Conservation (phyloP, 2,329 filamentous ascomycete genomes). For the Pseudogymnoascus verrucosus region DNA sequence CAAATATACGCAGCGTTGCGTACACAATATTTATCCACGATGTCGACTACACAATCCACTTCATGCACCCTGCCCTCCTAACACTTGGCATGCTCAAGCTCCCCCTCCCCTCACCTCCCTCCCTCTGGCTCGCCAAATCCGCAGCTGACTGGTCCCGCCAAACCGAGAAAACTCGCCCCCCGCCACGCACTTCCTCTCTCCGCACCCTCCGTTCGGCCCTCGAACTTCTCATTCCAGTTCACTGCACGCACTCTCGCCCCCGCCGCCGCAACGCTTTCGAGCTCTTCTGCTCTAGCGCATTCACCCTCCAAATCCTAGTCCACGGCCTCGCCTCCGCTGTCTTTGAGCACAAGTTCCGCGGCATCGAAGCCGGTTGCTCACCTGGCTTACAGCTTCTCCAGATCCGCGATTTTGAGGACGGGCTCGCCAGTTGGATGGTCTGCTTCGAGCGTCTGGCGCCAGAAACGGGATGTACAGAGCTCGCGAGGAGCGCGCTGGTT, state of each 20-base stretch:
- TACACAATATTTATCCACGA: slow-evolving; percentile 20
- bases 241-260: slow-evolving; percentile 12
- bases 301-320: slow-evolving; percentile 19
- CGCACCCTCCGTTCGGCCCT: slow-evolving; percentile 17
- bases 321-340: slow-evolving; percentile 20
- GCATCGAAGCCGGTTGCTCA: slow-evolving; percentile 14
- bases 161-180: slow-evolving; percentile 5
- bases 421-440: slow-evolving; percentile 15
- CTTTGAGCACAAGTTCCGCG: slow-evolving; percentile 19
- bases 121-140: slow-evolving; percentile 19
- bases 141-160: slow-evolving; percentile 18
- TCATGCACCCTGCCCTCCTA: slow-evolving; percentile 18
- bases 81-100: slow-evolving; percentile 21
- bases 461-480: slow-evolving; percentile 13
- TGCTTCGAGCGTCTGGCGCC: slow-evolving; percentile 16
- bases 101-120: slow-evolving; percentile 17
- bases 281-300: slow-evolving; percentile 16
- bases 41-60: slow-evolving; percentile 20
- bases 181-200: neutral
- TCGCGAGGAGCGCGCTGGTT: slow-evolving; percentile 16
- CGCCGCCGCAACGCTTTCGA: slow-evolving; percentile 15
- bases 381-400: slow-evolving; percentile 12
- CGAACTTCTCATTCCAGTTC: slow-evolving; percentile 18
- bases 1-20: slow-evolving; percentile 14
- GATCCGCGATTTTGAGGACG: slow-evolving; percentile 18